Percentiles rank a stretch among this genome's conserved stretches.
Evolutionary conservation across 805 yeast genomes (phyloP).

Genomic region (Candida silvatica): DNA sequence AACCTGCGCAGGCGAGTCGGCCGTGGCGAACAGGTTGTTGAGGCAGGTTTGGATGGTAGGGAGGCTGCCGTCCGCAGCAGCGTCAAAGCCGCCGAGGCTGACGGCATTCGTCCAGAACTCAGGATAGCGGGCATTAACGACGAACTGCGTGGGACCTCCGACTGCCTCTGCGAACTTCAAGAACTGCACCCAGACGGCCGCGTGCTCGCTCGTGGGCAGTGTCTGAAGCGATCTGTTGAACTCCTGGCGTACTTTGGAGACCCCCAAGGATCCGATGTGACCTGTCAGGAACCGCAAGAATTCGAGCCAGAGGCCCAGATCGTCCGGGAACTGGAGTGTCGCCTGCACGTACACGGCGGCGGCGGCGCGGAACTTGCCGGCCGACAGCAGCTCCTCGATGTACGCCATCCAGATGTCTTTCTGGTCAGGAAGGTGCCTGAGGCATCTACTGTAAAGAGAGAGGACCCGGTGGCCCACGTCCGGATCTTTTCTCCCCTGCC

Average conservation of each 20-base stretch:
- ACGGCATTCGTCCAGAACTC: conserved; percentile 7
- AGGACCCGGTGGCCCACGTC: conserved; percentile 17
- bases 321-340: conserved; percentile 31
- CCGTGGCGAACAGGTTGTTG: conserved; percentile 1
- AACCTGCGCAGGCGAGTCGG: conserved; percentile 5
- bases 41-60: neutral
- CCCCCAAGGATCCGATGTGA: conserved; percentile 19
- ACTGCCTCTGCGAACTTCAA: conserved; percentile 35
- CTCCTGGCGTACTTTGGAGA: conserved; percentile 30
- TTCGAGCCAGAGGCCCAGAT: conserved; percentile 44
- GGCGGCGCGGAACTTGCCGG: too few relatives aligned
- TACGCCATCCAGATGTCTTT: conserved; percentile 49
- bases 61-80: too few relatives aligned
- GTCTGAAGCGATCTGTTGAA: conserved; percentile 43
- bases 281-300: conserved; percentile 35
- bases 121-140: conserved; percentile 26
- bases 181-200: conserved; percentile 46
- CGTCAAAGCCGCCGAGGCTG: too few relatives aligned
- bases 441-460: conserved; percentile 47
- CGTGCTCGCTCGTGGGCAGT: conserved; percentile 46
- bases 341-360: conserved; percentile 36
- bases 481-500: too few relatives aligned
- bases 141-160: conserved; percentile 31
- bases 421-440: conserved; percentile 32
- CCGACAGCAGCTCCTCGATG: too few relatives aligned